These are phyloP conservation scores for Populus hybrid DNA, from an alignment of 441 rosid genomes.

Conservation along the genomic window DNA sequence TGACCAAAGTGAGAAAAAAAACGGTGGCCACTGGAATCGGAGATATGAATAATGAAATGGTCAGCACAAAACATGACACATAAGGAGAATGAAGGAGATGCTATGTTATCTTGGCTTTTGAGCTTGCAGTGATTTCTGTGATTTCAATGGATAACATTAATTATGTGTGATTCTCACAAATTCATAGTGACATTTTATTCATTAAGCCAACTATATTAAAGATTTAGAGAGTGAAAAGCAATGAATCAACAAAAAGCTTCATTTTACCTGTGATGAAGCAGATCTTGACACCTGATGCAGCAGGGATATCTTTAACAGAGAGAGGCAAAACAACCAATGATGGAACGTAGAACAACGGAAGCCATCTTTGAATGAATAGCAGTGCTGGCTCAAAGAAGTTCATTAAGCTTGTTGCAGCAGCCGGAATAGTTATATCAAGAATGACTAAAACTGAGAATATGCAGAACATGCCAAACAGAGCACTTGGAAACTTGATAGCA, in stretches of 20 bases:
- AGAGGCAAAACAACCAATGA: conserved; percentile 89
- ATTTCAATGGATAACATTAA: background rate
- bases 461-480: conserved; percentile 95
- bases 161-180: background rate
- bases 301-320: conserved; percentile 85
- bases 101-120: background rate
- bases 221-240: background rate
- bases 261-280: conserved; percentile 67
- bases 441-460: conserved; percentile 74
- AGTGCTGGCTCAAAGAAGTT: conserved; percentile 85
- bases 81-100: background rate
- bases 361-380: conserved; percentile 91
- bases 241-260: background rate
- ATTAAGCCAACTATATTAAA: background rate
- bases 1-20: background rate
- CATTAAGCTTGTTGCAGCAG: conserved; percentile 67
- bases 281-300: conserved; percentile 88
- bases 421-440: conserved; percentile 60
- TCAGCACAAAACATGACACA: background rate
- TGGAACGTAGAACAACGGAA: conserved; percentile 95
- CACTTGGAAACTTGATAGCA: conserved; percentile 92
- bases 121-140: background rate
- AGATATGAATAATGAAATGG: background rate
- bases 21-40: background rate
- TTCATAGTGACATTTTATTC: background rate